Evolutionary conservation across 306 rosid species (phyloP).

Genomic region (Begonia loranthoides): DNA sequence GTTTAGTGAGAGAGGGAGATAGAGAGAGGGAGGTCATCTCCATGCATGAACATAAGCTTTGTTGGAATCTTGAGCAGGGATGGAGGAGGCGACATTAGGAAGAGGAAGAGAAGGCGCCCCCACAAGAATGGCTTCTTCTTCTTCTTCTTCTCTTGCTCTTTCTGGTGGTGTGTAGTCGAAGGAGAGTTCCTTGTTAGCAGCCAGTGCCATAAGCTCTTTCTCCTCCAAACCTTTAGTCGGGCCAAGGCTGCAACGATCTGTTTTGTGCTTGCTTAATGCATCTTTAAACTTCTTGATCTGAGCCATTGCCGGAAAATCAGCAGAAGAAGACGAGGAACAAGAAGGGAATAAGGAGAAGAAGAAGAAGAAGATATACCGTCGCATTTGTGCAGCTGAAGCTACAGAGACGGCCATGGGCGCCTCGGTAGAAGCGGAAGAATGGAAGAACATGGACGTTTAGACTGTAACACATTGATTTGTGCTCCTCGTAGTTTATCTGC

Average conservation of each 20-base stretch:
- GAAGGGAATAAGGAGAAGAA: background rate
- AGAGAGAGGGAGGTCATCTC: conserved; percentile 10
- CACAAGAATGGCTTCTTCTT: too few relatives aligned
- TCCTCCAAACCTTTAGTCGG: conserved; percentile 88
- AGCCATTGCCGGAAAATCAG: conserved; percentile 1
- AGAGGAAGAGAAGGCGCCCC: too few relatives aligned
- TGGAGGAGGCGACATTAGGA: conserved; percentile 6
- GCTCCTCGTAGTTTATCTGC: conserved; percentile 74
- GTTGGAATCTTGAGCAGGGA: conserved; percentile 2
- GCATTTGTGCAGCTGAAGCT: conserved; percentile 95
- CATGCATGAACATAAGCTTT: conserved; percentile 8
- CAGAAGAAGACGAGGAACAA: background rate
- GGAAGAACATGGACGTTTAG: conserved; percentile 86
- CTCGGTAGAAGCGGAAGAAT: conserved; percentile 82
- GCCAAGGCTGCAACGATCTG: conserved; percentile 72
- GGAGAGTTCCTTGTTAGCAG: conserved; percentile 31
- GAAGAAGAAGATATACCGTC: conserved; percentile 33
- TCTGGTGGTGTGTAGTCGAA: conserved; percentile 36
- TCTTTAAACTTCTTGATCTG: conserved; percentile 90
- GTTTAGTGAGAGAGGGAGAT: conserved; percentile 1
- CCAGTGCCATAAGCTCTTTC: conserved; percentile 72
- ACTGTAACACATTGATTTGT: conserved; percentile 77
- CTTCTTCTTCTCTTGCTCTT: conserved; percentile 7
- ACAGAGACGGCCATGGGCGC: conserved; percentile 79
- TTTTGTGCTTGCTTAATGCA: conserved; percentile 75